A percentile compares a stretch with the other conserved stretches of the same genome.
Evolutionary conservation across 306 rosid genomes (phyloP).

Genomic region (Quercus dentata): DNA sequence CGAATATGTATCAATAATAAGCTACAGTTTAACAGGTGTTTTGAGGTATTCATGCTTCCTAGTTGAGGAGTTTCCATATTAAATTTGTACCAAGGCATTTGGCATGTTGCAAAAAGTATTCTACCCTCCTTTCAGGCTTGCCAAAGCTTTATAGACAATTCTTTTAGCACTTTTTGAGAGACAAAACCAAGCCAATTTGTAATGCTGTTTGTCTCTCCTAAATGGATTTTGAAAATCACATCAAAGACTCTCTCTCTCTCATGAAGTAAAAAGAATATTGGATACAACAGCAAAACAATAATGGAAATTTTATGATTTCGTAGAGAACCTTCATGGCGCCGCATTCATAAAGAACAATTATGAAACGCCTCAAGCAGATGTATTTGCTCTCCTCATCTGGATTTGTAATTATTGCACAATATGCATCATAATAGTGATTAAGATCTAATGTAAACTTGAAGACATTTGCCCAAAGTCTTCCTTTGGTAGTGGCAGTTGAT

Average conservation of each 20-base stretch:
- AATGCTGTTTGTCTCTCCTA: neutral
- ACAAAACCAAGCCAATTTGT: neutral
- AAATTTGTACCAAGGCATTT: too few species aligned
- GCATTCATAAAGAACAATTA: constrained; percentile 78
- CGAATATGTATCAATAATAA: too few species aligned
- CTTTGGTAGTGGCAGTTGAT: constrained; percentile 65
- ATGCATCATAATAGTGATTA: constrained; percentile 71
- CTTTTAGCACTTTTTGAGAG: neutral
- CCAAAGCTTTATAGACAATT: neutral
- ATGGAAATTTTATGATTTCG: constrained; percentile 7
- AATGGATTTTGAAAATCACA: neutral
- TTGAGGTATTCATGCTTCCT: too few species aligned
- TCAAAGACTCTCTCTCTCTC: neutral
- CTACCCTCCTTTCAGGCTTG: neutral
- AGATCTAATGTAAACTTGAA: constrained; percentile 90
- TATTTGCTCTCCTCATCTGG: constrained; percentile 95
- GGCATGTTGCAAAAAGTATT: neutral
- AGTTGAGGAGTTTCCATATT: too few species aligned
- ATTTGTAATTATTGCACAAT: constrained; percentile 92
- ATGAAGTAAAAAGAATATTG: neutral
- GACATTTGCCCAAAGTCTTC: constrained; percentile 92
- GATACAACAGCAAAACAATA: neutral
- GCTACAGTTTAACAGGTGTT: too few species aligned
- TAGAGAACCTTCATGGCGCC: constrained; percentile 73
- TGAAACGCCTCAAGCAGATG: constrained; percentile 90